These are phyloP conservation scores for Cyberlindnera xishuangbannaensis DNA, from an alignment of 805 yeast species.

Conservation along the genomic window DNA sequence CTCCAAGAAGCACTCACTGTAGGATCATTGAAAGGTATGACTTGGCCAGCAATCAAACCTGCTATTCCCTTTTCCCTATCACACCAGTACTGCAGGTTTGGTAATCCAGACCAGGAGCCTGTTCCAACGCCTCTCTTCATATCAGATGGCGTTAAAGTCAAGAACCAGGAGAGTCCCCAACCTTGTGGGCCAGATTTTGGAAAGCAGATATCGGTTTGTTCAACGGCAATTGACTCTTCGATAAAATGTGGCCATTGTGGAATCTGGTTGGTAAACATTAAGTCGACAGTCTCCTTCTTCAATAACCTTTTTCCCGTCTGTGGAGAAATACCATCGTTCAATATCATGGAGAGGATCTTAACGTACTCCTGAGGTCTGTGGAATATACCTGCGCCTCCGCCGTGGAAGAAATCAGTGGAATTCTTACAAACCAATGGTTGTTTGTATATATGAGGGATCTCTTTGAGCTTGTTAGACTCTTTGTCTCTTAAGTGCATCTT, in stretches of 20 bases:
- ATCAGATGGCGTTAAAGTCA: constrained; percentile 22
- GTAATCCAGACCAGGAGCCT: constrained; percentile 36
- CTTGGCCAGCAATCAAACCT: constrained; percentile 34
- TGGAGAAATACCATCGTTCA: constrained; percentile 37
- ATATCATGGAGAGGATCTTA: constrained; percentile 32
- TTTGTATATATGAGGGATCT: not conserved
- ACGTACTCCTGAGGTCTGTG: constrained; percentile 36
- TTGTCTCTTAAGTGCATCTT: constrained; percentile 19
- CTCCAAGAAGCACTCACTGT: constrained; percentile 16
- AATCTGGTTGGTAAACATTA: constrained; percentile 29
- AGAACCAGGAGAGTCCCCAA: constrained; percentile 29
- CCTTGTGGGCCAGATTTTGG: constrained; percentile 22
- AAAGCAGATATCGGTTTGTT: constrained; percentile 8
- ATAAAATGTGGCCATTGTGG: constrained; percentile 23
- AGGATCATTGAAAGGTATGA: constrained; percentile 31
- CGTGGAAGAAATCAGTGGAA: constrained; percentile 16
- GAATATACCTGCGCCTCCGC: constrained; percentile 41
- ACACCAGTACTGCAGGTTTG: constrained; percentile 36
- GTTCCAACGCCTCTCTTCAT: constrained; percentile 34
- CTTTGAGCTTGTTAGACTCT: constrained; percentile 9
- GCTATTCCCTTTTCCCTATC: constrained; percentile 34
- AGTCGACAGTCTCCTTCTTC: constrained; percentile 26
- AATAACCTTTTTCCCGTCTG: not conserved
- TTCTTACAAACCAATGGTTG: not conserved
- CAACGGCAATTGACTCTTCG: constrained; percentile 6